Conservation (phyloP, 768 basidiomycete species). For the Tephrocybe sp. region DNA sequence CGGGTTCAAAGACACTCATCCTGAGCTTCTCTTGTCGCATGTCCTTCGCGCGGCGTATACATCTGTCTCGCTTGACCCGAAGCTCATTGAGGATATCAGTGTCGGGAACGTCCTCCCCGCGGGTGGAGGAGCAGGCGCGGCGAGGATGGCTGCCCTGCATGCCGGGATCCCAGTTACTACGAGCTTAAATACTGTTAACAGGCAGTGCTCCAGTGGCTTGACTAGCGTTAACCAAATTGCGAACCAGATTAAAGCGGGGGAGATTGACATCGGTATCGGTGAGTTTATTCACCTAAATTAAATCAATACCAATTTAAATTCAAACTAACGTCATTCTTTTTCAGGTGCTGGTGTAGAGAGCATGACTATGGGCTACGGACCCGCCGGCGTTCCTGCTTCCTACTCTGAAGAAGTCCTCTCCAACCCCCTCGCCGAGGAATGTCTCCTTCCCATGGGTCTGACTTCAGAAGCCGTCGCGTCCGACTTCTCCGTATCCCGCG, state of each 20-base stretch:
- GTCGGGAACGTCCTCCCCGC: conserved; percentile 91
- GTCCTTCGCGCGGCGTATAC: conserved; percentile 75
- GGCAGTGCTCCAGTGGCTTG: conserved; percentile 89
- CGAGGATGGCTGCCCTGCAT: conserved; percentile 85
- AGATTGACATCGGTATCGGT: conserved; percentile 92
- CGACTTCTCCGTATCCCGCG: conserved; percentile 73
- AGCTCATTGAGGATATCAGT: conserved; percentile 79
- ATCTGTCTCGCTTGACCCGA: conserved; percentile 70
- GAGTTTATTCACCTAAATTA: conserved; percentile 22
- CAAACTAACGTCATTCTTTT: not conserved
- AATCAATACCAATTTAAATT: conserved; percentile 2
- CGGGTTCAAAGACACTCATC: conserved; percentile 87
- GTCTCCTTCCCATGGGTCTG: conserved; percentile 87
- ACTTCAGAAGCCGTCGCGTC: conserved; percentile 92
- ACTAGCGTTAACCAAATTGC: conserved; percentile 83
- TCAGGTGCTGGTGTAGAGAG: conserved; percentile 90
- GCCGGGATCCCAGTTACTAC: conserved; percentile 82
- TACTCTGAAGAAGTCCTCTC: conserved; percentile 65
- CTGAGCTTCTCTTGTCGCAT: conserved; percentile 78
- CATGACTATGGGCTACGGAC: conserved; percentile 81
- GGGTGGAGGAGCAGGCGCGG: conserved; percentile 76
- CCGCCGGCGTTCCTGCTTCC: conserved; percentile 48
- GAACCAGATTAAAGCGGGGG: conserved; percentile 71
- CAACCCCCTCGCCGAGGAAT: conserved; percentile 75
- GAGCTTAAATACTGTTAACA: conserved; percentile 80